phyloP scores from a whole-genome alignment of 805 yeast genomes.

The Ogataea trehaloabstinens region DNA sequence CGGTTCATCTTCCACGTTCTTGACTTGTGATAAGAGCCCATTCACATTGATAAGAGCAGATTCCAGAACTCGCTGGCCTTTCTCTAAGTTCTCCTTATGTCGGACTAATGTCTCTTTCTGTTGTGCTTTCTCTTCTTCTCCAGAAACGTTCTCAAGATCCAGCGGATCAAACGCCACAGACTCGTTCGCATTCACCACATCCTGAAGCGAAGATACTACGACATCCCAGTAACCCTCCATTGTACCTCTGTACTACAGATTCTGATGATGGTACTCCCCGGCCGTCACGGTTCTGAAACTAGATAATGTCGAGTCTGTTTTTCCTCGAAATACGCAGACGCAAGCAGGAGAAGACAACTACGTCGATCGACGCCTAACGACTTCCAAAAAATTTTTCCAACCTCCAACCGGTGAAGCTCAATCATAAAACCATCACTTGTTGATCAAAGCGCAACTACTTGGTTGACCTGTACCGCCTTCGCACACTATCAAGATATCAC shows the following conservation, averaged over 20 bases:
- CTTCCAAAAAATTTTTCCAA: too few relatives aligned
- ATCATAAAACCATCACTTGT: too few relatives aligned
- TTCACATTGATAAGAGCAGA: slow-evolving; percentile 46
- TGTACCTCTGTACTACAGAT: background rate
- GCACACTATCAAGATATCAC: too few relatives aligned
- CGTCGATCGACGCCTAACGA: slow-evolving; percentile 10
- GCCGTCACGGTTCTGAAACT: too few relatives aligned
- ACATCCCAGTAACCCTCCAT: slow-evolving; percentile 70
- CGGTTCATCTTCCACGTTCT: background rate
- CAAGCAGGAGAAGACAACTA: background rate
- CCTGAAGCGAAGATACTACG: slow-evolving; percentile 64
- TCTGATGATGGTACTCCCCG: background rate
- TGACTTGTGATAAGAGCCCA: slow-evolving; percentile 37
- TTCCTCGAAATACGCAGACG: too few relatives aligned
- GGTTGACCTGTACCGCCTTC: too few relatives aligned
- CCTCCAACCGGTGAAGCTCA: too few relatives aligned
- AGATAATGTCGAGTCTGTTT: too few relatives aligned
- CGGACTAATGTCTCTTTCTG: slow-evolving; percentile 38
- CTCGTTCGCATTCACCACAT: slow-evolving; percentile 62
- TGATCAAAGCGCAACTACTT: too few relatives aligned
- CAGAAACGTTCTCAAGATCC: slow-evolving; percentile 30
- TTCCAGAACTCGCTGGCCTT: slow-evolving; percentile 42
- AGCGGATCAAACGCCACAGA: slow-evolving; percentile 46
- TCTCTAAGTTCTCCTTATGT: slow-evolving; percentile 59
- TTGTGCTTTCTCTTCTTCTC: slow-evolving; percentile 30